Conservation (phyloP, 208 protist genomes). For the Dictyostelium gargantuum region DNA sequence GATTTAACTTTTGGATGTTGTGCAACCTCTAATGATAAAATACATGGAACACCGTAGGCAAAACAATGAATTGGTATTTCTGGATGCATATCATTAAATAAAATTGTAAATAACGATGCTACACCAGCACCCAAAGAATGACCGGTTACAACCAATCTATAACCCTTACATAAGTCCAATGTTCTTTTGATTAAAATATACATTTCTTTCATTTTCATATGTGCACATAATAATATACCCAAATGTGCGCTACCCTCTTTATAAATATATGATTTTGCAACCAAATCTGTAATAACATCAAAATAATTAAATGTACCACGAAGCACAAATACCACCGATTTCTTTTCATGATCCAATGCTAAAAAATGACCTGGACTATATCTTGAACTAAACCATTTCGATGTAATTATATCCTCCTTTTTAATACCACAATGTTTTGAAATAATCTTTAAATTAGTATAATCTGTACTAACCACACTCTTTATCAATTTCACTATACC, state of each 20-base stretch:
- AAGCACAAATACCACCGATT: constrained; percentile 4
- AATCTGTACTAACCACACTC: constrained; percentile 14
- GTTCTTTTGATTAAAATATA: constrained; percentile 13
- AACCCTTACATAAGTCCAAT: neutral
- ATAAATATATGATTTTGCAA: constrained; percentile 31
- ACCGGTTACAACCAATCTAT: constrained; percentile 42
- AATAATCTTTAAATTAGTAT: neutral
- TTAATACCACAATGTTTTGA: constrained; percentile 27
- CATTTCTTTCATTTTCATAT: constrained; percentile 66
- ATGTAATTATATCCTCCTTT: constrained; percentile 34
- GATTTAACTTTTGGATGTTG: neutral
- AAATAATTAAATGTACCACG: constrained; percentile 51
- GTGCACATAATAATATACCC: constrained; percentile 61
- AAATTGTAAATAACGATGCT: constrained; percentile 42
- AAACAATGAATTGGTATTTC: constrained; percentile 62
- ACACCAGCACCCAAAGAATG: constrained; percentile 58
- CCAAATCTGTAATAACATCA: constrained; percentile 57
- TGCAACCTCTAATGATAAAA: neutral
- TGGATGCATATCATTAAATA: constrained; percentile 61
- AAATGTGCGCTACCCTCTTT: constrained; percentile 49
- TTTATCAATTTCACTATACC: neutral
- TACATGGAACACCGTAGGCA: constrained; percentile 27
- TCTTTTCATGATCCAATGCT: constrained; percentile 42
- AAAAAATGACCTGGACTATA: constrained; percentile 44
- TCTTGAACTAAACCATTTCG: constrained; percentile 50